Conservation (phyloP, 768 basidiomycete species). For the Leccinum subgranulosum region DNA sequence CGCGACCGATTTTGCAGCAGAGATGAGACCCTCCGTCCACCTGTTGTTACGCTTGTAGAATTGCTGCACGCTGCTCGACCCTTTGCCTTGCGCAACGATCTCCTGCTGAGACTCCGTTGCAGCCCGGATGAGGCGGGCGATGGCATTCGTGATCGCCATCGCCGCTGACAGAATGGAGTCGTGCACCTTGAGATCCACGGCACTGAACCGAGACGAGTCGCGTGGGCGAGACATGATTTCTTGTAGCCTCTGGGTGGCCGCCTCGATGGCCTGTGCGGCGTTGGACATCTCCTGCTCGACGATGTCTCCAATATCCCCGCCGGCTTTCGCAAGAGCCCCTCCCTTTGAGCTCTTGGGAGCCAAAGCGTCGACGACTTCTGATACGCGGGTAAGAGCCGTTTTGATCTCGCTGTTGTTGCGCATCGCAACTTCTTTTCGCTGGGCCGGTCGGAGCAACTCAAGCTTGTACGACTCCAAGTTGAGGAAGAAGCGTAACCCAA, state of each 20-base stretch:
- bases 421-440: slow-evolving; percentile 84
- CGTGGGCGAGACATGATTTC: slow-evolving; percentile 89
- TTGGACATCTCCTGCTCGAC: slow-evolving; percentile 96
- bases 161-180: slow-evolving; percentile 94
- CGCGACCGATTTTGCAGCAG: slow-evolving; percentile 96
- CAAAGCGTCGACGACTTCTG: slow-evolving; percentile 81
- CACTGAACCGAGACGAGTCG: slow-evolving; percentile 82
- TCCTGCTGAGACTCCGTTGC: slow-evolving; percentile 98
- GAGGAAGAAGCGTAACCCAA: slow-evolving; percentile 88
- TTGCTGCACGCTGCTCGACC: slow-evolving; percentile 87
- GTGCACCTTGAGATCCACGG: slow-evolving; percentile 94
- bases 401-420: slow-evolving; percentile 87
- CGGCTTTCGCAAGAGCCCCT: slow-evolving; percentile 66
- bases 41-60: slow-evolving; percentile 99
- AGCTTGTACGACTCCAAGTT: slow-evolving; percentile 96
- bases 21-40: slow-evolving; percentile 99
- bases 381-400: slow-evolving; percentile 77
- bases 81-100: slow-evolving; percentile 93
- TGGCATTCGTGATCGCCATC: slow-evolving; percentile 93
- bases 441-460: slow-evolving; percentile 66
- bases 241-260: slow-evolving; percentile 86
- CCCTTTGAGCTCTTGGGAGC: slow-evolving; percentile 80
- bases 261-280: slow-evolving; percentile 91
- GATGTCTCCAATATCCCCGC: slow-evolving; percentile 92
- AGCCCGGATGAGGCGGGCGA: slow-evolving; percentile 90